These are phyloP conservation scores for Alternaria postmessia DNA, from an alignment of 2,329 filamentous ascomycete genomes.

Conservation along the genomic window DNA sequence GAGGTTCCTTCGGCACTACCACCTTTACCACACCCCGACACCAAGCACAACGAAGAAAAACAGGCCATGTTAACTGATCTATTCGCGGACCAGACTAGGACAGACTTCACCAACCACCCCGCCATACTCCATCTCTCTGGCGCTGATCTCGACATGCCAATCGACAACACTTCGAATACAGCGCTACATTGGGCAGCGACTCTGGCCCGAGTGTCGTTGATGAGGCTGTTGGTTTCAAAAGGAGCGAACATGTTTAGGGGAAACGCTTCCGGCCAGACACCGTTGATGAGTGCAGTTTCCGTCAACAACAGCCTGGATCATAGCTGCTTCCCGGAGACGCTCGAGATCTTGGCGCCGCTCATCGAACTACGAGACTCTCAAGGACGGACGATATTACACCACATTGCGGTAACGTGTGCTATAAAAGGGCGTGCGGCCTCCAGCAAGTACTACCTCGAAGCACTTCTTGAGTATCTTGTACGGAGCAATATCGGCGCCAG, in stretches of 20 bases:
- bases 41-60: slow-evolving; percentile 77
- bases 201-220: slow-evolving; percentile 81
- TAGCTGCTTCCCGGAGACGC: slow-evolving; percentile 85
- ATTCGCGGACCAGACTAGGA: slow-evolving; percentile 64
- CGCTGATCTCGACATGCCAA: slow-evolving; percentile 87
- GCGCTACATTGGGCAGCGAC: slow-evolving; percentile 97
- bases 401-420: slow-evolving; percentile 94
- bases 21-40: slow-evolving; percentile 67
- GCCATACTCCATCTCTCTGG: slow-evolving; percentile 78
- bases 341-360: slow-evolving; percentile 87
- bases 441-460: slow-evolving; percentile 95
- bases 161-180: slow-evolving; percentile 88
- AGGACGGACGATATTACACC: slow-evolving; percentile 90
- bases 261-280: slow-evolving; percentile 89
- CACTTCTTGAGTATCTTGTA: slow-evolving; percentile 91
- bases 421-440: slow-evolving; percentile 92
- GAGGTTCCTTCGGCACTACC: slow-evolving; percentile 68
- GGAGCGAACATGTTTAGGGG: slow-evolving; percentile 89
- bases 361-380: slow-evolving; percentile 91
- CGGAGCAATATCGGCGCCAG: slow-evolving; percentile 65
- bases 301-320: slow-evolving; percentile 96
- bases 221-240: slow-evolving; percentile 80
- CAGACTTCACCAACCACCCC: slow-evolving; percentile 77
- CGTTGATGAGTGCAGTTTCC: slow-evolving; percentile 88
- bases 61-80: slow-evolving; percentile 82